Conservation (phyloP, 768 basidiomycete species). For the Asterophora lycoperdoides region DNA sequence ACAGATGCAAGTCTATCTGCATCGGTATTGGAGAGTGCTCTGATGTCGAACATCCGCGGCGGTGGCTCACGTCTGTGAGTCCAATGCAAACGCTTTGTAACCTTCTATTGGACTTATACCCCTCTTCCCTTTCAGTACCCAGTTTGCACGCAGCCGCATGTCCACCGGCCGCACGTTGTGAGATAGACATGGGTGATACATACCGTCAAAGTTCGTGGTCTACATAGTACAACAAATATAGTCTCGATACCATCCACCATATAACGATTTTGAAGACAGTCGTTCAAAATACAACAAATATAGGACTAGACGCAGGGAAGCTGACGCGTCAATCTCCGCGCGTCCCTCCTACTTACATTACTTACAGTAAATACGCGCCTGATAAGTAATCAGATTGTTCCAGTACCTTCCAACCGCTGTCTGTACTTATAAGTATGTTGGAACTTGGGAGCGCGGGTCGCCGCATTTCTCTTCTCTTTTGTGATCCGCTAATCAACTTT, state of each 20-base stretch:
- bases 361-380: conserved; percentile 11
- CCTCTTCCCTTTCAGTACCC: conserved; percentile 26
- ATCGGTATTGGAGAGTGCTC: conserved; percentile 76
- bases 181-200: too few relatives aligned
- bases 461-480: neutral
- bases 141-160: conserved; percentile 33
- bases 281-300: too few relatives aligned
- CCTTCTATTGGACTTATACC: neutral
- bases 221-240: too few relatives aligned
- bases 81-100: neutral
- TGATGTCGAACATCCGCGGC: conserved; percentile 69
- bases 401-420: conserved; percentile 15
- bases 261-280: too few relatives aligned
- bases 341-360: conserved; percentile 4
- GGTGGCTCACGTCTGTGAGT: conserved; percentile 70
- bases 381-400: conserved; percentile 17
- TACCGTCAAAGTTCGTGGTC: too few relatives aligned
- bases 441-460: too few relatives aligned
- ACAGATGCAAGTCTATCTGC: conserved; percentile 71
- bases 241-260: too few relatives aligned
- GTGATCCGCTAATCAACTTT: conserved; percentile 9
- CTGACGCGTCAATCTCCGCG: conserved; percentile 10
- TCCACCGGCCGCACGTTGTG: conserved; percentile 23
- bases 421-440: neutral
- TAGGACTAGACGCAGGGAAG: neutral